A percentile compares a stretch with the other conserved stretches of the same genome.
Evolutionary conservation across 164 flowering plant genomes (phyloP).

Genomic region (Vitis rotundifolia): DNA sequence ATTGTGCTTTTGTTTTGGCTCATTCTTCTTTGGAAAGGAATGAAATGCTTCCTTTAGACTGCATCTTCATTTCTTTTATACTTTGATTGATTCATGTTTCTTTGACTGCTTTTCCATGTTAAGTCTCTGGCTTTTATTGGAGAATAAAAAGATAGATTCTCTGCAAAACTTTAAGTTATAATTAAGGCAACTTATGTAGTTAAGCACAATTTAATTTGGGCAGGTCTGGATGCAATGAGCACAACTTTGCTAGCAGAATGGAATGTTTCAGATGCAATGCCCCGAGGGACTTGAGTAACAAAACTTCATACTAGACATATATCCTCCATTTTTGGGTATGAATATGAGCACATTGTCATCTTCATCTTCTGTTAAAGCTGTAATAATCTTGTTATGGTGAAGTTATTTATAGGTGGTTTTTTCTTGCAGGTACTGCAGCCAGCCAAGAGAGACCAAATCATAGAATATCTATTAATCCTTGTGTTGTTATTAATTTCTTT

Average conservation of each 20-base stretch:
- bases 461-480: constrained; percentile 15
- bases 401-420: no score
- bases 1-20: background rate
- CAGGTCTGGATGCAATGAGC: constrained; percentile 95
- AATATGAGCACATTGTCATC: background rate
- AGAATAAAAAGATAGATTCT: no score
- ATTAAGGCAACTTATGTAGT: no score
- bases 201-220: background rate
- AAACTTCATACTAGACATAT: constrained; percentile 36
- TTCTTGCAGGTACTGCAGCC: constrained; percentile 34
- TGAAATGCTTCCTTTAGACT: background rate
- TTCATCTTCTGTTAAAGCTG: no score
- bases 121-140: background rate
- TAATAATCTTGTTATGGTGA: background rate
- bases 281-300: constrained; percentile 66
- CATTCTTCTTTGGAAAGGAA: background rate
- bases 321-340: constrained; percentile 34
- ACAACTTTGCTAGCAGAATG: constrained; percentile 97
- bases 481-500: constrained; percentile 6
- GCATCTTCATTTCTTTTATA: no score
- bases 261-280: constrained; percentile 97
- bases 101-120: constrained; percentile 16
- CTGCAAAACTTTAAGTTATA: no score
- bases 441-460: constrained; percentile 20
- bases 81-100: background rate